These are phyloP conservation scores for Ogataea pilisensis DNA, from an alignment of 805 yeast genomes.

Conservation along the genomic window DNA sequence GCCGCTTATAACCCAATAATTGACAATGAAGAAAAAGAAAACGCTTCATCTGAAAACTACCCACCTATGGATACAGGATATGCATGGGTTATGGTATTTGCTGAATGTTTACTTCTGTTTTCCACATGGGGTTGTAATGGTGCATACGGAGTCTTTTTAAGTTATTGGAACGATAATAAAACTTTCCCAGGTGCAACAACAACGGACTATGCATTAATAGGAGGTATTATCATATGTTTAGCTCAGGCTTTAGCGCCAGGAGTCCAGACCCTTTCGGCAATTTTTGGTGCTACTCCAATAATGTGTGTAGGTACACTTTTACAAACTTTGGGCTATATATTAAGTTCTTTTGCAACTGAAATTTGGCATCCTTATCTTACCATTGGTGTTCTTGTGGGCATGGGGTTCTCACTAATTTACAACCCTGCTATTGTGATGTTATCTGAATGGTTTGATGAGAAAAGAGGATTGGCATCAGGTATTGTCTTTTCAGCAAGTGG, in stretches of 20 bases:
- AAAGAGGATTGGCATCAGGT: constrained; percentile 40
- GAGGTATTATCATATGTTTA: constrained; percentile 44
- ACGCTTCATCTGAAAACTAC: constrained; percentile 15
- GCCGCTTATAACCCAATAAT: too few species aligned
- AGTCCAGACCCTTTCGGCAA: constrained; percentile 17
- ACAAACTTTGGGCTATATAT: constrained; percentile 44
- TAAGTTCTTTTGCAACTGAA: constrained; percentile 46
- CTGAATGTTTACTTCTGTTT: constrained; percentile 39
- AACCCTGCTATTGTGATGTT: constrained; percentile 46
- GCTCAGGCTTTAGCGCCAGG: constrained; percentile 25
- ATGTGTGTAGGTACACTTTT: constrained; percentile 36
- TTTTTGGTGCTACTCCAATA: constrained; percentile 18
- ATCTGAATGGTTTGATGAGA: constrained; percentile 57
- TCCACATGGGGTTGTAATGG: constrained; percentile 64
- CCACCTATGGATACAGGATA: constrained; percentile 53
- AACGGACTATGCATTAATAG: constrained; percentile 55
- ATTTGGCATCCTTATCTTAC: constrained; percentile 49
- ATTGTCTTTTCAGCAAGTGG: constrained; percentile 40
- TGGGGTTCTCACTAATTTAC: constrained; percentile 46
- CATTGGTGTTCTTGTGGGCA: constrained; percentile 51
- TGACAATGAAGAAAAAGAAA: constrained; percentile 6
- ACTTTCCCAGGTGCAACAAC: constrained; percentile 48
- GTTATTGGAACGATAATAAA: constrained; percentile 44
- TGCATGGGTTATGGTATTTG: constrained; percentile 49
- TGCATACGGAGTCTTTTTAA: constrained; percentile 56